Base-by-base conservation (phyloP, 139 green algal genomes). In the Chlorella sp. region DNA sequence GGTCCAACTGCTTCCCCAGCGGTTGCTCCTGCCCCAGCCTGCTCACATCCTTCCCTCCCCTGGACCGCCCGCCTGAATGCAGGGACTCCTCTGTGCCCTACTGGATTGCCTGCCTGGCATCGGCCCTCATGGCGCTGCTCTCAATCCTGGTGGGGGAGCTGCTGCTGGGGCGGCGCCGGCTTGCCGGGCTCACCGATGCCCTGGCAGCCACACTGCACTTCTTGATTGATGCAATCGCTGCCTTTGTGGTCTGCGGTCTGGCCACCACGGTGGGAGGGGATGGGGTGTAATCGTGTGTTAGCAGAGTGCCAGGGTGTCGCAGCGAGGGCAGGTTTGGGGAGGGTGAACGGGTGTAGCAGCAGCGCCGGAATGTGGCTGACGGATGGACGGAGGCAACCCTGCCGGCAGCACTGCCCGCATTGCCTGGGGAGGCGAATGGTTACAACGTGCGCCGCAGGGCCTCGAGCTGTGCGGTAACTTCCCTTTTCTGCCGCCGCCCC, bases 141-240 rank as follows among this genome's bases (percentile, higher is more conserved):
- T 88, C 42, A 32, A n/a, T 91, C 14, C 1, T 78, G 24, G 68
- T 15, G 9, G 32, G 19, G 15, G 83, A 91, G 82, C 69, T 93
- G n/a, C 40, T 39, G 37, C 48, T 91, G 83, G 81, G 19, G 21
- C 36, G 61, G 2, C 57, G 36, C 69, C 42, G 36, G 30, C 57
- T 83, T n/a, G 34, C 39, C 0, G 60, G 48, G 12, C 53, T 86
- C 60, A 86, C 71, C 7, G 78, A 85, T 24, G 92, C 81, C 0
- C n/a, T 92, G 42, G 79, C 92, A 3, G 88, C 88, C 30, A 32
- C 40, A 28, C 85, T 94, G n/a, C 87, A 93, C 80, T 92, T 95
- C 53, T 34, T 92, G 36, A 64, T 95, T 24, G 92, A 92, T 21
- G 71, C 36, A 79, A 57, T 91, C 36, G 78, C 75, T 42, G 89